Conservation (phyloP, 805 yeast genomes). For the Candida coleopterorum region DNA sequence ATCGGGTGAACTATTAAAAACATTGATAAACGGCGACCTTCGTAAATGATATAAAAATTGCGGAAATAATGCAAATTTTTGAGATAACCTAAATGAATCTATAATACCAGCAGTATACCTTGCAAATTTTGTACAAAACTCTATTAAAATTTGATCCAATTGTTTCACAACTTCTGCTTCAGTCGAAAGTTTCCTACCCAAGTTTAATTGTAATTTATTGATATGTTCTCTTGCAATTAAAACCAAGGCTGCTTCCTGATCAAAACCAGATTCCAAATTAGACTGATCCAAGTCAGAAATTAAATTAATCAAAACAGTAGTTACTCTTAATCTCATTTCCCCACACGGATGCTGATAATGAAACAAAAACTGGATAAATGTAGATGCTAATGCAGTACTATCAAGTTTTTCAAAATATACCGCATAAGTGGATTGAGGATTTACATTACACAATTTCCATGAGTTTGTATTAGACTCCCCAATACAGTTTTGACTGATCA, state of each 20-base stretch:
- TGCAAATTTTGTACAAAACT: slow-evolving; percentile 32
- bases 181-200: slow-evolving; percentile 12
- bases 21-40: slow-evolving; percentile 60
- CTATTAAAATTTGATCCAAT: slow-evolving; percentile 29
- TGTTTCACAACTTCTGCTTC: slow-evolving; percentile 36
- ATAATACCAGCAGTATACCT: slow-evolving; percentile 44
- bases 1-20: slow-evolving; percentile 68
- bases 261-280: slow-evolving; percentile 48
- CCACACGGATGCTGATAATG: slow-evolving; percentile 62
- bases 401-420: slow-evolving; percentile 50
- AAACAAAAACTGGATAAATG: slow-evolving; percentile 50
- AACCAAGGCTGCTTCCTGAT: slow-evolving; percentile 67
- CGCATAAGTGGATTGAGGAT: slow-evolving; percentile 57
- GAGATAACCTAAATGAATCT: slow-evolving; percentile 46
- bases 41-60: slow-evolving; percentile 65
- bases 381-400: slow-evolving; percentile 23
- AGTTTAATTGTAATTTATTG: slow-evolving; percentile 27
- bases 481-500: slow-evolving; percentile 25
- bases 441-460: slow-evolving; percentile 55
- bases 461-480: slow-evolving; percentile 53
- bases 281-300: slow-evolving; percentile 34
- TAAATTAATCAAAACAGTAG: slow-evolving; percentile 48
- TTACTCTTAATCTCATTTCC: slow-evolving; percentile 53
- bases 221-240: slow-evolving; percentile 54
- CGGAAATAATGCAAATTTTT: slow-evolving; percentile 51